Evolutionary conservation across 2,329 filamentous ascomycete genomes (phyloP).

Genomic region (Alternaria triticimaculans): DNA sequence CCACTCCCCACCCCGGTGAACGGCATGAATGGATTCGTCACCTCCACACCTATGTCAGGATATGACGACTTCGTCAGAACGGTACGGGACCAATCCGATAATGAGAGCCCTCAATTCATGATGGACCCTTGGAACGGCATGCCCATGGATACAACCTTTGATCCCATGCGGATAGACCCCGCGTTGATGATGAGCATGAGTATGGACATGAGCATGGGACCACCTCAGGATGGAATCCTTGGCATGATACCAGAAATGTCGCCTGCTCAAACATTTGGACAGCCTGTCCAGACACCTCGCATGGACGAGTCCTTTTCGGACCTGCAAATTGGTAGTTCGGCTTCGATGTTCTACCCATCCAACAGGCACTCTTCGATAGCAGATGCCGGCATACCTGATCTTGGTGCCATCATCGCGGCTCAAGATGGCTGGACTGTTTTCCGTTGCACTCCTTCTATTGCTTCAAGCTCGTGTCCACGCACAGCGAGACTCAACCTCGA

Average conservation of each 20-base stretch:
- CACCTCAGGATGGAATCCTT: constrained; percentile 51
- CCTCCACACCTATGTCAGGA: constrained; percentile 54
- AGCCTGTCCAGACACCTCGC: constrained; percentile 54
- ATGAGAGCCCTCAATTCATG: constrained; percentile 55
- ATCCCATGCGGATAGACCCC: constrained; percentile 53
- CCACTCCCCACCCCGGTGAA: constrained; percentile 48
- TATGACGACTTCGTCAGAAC: constrained; percentile 55
- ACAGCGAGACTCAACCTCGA: constrained; percentile 60
- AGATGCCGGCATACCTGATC: constrained; percentile 49
- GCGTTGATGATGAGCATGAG: constrained; percentile 54
- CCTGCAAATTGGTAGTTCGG: constrained; percentile 53
- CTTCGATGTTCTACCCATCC: constrained; percentile 50
- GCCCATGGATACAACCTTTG: constrained; percentile 54
- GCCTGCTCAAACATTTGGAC: constrained; percentile 41
- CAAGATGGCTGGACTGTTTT: constrained; percentile 62
- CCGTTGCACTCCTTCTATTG: constrained; percentile 58
- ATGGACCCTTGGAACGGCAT: constrained; percentile 57
- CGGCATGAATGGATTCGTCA: constrained; percentile 50
- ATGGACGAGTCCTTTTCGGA: constrained; percentile 57
- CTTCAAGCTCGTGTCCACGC: constrained; percentile 57
- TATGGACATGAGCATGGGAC: constrained; percentile 54
- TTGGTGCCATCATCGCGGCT: constrained; percentile 57
- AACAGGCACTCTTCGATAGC: constrained; percentile 51
- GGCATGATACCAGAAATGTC: constrained; percentile 56
- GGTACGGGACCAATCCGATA: constrained; percentile 51